Evolutionary conservation across 1,284 basidiomycete species (phyloP).

Genomic region (Meripilus lineatus): DNA sequence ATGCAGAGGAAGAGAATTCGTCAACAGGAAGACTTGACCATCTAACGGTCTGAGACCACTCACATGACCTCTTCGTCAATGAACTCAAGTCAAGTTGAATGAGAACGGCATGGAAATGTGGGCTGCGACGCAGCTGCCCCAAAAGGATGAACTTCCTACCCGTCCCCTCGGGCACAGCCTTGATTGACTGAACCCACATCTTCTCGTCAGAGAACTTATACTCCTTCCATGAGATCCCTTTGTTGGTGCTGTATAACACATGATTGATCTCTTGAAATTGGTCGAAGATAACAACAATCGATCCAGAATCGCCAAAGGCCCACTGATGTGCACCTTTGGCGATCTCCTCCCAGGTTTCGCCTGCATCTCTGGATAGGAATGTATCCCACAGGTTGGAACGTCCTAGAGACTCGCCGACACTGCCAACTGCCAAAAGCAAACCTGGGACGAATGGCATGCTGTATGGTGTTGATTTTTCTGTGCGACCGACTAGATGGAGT

Average conservation of each 20-base stretch:
- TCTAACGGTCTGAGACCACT: conserved; percentile 23
- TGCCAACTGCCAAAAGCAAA: conserved; percentile 95
- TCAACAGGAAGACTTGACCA: conserved; percentile 12
- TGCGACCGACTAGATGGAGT: conserved; percentile 94
- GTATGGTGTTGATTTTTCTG: conserved; percentile 89
- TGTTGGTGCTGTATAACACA: conserved; percentile 84
- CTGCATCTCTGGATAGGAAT: conserved; percentile 94
- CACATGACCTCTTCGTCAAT: conserved; percentile 73
- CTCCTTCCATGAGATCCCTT: conserved; percentile 84
- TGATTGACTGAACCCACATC: conserved; percentile 73
- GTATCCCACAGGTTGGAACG: conserved; percentile 89
- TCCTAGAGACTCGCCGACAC: conserved; percentile 82
- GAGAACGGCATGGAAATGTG: conserved; percentile 52
- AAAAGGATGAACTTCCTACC: conserved; percentile 89
- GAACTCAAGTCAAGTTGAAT: conserved; percentile 90
- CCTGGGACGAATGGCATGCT: conserved; percentile 91
- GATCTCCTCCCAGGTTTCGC: conserved; percentile 97
- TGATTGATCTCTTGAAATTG: conserved; percentile 92
- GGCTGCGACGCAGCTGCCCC: conserved; percentile 53
- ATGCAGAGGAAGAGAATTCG: no score
- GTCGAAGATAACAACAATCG: conserved; percentile 89
- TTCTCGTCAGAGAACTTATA: conserved; percentile 78
- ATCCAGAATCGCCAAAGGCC: conserved; percentile 98
- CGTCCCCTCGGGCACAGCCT: conserved; percentile 89
- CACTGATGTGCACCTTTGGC: conserved; percentile 97